Base-by-base conservation (phyloP, 306 rosid genomes). In the Biancaea sappan region DNA sequence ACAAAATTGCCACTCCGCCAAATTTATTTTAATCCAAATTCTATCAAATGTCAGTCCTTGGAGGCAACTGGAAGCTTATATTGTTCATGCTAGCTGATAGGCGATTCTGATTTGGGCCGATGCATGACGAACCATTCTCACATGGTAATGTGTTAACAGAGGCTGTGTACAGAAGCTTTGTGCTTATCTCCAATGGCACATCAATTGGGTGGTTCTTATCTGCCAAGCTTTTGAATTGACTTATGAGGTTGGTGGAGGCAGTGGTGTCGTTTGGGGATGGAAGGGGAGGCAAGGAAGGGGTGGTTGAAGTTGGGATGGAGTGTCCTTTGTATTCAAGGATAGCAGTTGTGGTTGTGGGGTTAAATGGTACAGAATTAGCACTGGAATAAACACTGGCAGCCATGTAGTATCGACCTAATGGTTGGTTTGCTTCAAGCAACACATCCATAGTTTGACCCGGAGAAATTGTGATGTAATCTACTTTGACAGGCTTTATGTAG, bases 391-490 rank as follows among this genome's bases (percentile, higher is more conserved):
- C 94, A 24, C 73, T 77, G 15, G 87, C 85, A 3, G 94, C 93
- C 91, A 88, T 82, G 82, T 82, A 86, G 73, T 88, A 88, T 26
- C 41, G 76, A 21, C 46, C 62, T 4, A 22, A 47, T 12, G 79
- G 67, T 41, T 79, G 89, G n/a, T n/a, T n/a, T n/a, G n/a, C n/a
- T n/a, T n/a, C n/a, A n/a, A n/a, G n/a, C n/a, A n/a, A n/a, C n/a
- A 75, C 89, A 43, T 88, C 93, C 26, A 82, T 53, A 13, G 93
- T 75, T 73, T 88, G 93, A 2, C 91, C 93, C 0, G 91, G 93
- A 0, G 91, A 24, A 31, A 86, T 84, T 37, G 84, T 59, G 22
- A 89, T 46, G 80, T 80, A 74, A 18, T 83, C 77, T 37, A 80
- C 74, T 8, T 65, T 53, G 44, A 86, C 5, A 18, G 87, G 89